A percentile compares a stretch with the other conserved stretches of the same genome.
These are phyloP conservation scores for Clonostachys sp. DNA, from an alignment of 2,329 filamentous ascomycete species.

Conservation along the genomic window DNA sequence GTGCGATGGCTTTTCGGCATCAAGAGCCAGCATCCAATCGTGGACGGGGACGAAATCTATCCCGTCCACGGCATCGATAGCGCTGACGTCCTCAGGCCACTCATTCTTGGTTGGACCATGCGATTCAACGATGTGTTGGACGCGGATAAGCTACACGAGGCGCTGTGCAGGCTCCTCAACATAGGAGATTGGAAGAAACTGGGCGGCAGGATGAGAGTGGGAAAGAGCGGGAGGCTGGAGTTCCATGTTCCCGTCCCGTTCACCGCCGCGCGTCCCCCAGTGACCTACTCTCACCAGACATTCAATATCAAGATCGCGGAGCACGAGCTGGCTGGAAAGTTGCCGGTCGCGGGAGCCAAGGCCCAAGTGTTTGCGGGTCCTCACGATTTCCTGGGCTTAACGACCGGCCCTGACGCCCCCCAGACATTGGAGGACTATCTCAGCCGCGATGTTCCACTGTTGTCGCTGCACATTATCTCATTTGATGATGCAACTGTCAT, in stretches of 20 bases:
- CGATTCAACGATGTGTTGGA: conserved; percentile 42
- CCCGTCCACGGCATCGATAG: conserved; percentile 25
- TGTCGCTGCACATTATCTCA: conserved; percentile 40
- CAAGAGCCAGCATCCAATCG: background rate
- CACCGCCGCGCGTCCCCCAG: conserved; percentile 23
- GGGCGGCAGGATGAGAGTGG: conserved; percentile 33
- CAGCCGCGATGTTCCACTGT: conserved; percentile 32
- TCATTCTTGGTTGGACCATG: conserved; percentile 25
- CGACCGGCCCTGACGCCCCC: conserved; percentile 5
- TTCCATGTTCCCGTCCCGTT: conserved; percentile 22
- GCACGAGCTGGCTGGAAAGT: conserved; percentile 29
- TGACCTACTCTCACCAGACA: conserved; percentile 30
- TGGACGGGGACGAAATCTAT: conserved; percentile 14
- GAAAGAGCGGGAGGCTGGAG: conserved; percentile 18
- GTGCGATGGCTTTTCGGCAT: background rate
- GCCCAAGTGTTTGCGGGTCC: conserved; percentile 7
- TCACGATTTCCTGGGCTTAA: conserved; percentile 9
- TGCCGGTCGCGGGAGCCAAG: conserved; percentile 21
- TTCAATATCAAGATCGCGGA: conserved; percentile 29
- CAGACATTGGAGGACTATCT: conserved; percentile 30
- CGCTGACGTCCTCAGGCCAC: conserved; percentile 10
- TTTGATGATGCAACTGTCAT: conserved; percentile 47
- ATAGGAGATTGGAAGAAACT: conserved; percentile 40
- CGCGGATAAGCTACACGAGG: conserved; percentile 22
- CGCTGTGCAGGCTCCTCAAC: conserved; percentile 30